Base-by-base conservation (phyloP, 495 filamentous ascomycete genomes). In the Lophium mytilinum region DNA sequence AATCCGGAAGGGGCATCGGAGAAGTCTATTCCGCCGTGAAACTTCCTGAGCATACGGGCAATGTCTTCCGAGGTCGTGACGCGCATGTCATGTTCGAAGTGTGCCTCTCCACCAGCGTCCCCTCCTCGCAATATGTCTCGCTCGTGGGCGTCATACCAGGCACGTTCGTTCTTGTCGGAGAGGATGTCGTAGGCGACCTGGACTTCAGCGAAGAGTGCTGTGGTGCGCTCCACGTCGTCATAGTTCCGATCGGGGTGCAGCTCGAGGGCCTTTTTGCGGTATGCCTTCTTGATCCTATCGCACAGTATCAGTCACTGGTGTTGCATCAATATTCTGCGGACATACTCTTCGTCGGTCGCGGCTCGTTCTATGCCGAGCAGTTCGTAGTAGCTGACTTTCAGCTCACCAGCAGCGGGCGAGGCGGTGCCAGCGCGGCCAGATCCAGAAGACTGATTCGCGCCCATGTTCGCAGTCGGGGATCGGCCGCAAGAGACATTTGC, bases 61-160 rank as follows among this genome's bases (percentile, higher is more conserved):
- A 96, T 82, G 56, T 95, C 88, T 45, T 84, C 80, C 17, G 88
- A 78, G 12, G 86, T 90, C 11, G 89, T 95, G 60, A 92, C 71
- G 8, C 78, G 78, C 56, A 78, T 68, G 65, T 87, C 80, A 52
- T 84, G 74, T 30, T 83, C 82, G 62, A 81, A 87, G 41, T 77
- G 71, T 9, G 60, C 71, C 15, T 68, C 71, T 12, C 63, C 72
- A 14, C 68, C 70, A 41, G 69, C 76, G 45, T 83, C 76, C 50
- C 81, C 77, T 12, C 80, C 83, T 1, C 81, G 78, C 50, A 96
- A 74, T 48, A 97, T 90, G 12, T 83, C 84, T 59, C 90, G 85
- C 50, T 89, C 85, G 65, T 99, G 93, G 19, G 89, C 87, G 66
- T 99, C 92, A 70, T 99, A 99, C 93, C 93, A 97, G 9, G 91